Evolutionary conservation across 345 rosid genomes (phyloP), one percentile per base, ranked within the genome.

Genomic region (Acer campestre): DNA sequence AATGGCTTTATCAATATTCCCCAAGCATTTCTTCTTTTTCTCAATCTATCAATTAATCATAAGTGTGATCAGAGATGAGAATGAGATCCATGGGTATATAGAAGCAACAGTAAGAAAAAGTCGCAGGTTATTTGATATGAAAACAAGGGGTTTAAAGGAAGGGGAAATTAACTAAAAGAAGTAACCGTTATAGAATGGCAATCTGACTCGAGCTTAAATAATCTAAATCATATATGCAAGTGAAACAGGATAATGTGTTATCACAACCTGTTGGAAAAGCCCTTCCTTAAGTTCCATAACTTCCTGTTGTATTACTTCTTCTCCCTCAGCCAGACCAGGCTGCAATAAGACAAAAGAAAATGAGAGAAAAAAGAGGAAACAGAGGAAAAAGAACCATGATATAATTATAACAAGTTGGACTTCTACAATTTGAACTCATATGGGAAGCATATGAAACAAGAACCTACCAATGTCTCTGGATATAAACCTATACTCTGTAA

Each of bases 251-350:
- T 12, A 49, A 48, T 62, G 56, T 61, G 67, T 48, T 25, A 64
- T 25, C 14, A 18, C 68, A 77, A 97, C 99, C 99, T 94, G 92
- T 75, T 89, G 86, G 80, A 82, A 77, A 53, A 97, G 85, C 67
- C 87, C 86, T 81, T 85, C 92, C 87, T 90, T 86, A 77, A 94
- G 89, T 81, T 91, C 89, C 82, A 83, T 63, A 78, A 91, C 87
- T 81, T 89, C 87, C 68, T 88, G 92, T 82, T 82, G 87, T 74
- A 97, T 83, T 71, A 84, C 79, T 81, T 90, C 91, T 76, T 78
- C 94, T 63, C 89, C 90, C 80, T 94, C 98, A 46, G 97, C 84
- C 58, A 91, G 86, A 87, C 92, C 98, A 84, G 97, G 99, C 99
- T 96, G 91, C 81, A 85, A 29, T 53, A 66, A 27, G 67, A 71